A percentile compares a stretch with the other conserved stretches of the same genome.
These are phyloP conservation scores for Nothophoma quercina DNA, from an alignment of 2,329 filamentous ascomycete genomes.

Conservation along the genomic window DNA sequence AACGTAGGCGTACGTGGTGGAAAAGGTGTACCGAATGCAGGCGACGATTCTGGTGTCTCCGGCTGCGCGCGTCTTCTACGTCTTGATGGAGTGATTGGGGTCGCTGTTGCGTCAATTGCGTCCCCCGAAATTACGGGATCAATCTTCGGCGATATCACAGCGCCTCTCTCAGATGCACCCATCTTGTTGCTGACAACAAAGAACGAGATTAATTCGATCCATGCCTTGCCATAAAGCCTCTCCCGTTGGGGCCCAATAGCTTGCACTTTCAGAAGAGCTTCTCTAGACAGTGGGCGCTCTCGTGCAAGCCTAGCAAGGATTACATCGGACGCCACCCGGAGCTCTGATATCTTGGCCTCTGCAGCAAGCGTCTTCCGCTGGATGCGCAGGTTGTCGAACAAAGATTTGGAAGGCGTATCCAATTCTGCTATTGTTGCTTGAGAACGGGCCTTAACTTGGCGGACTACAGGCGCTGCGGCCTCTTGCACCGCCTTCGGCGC, in stretches of 20 bases:
- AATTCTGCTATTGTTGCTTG: too few species aligned
- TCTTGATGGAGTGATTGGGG: neutral
- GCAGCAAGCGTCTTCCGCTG: conserved; percentile 31
- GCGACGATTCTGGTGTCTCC: conserved; percentile 29
- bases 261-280: conserved; percentile 30
- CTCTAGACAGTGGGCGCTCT: conserved; percentile 27
- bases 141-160: neutral
- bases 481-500: neutral
- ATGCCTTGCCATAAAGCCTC: conserved; percentile 35
- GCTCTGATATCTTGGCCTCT: conserved; percentile 13
- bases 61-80: neutral
- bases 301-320: conserved; percentile 36
- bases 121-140: neutral
- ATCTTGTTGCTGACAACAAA: conserved; percentile 21
- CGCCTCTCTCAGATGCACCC: neutral
- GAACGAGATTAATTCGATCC: conserved; percentile 34
- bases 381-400: conserved; percentile 28
- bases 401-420: conserved; percentile 21
- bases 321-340: conserved; percentile 29
- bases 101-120: neutral
- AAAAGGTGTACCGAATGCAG: conserved; percentile 31
- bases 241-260: conserved; percentile 33
- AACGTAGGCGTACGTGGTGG: conserved; percentile 18
- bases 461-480: neutral
- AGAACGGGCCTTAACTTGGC: neutral